phyloP scores from a whole-genome alignment of 192 early-diverging fungal genomes.

The Diversispora eburnea region DNA sequence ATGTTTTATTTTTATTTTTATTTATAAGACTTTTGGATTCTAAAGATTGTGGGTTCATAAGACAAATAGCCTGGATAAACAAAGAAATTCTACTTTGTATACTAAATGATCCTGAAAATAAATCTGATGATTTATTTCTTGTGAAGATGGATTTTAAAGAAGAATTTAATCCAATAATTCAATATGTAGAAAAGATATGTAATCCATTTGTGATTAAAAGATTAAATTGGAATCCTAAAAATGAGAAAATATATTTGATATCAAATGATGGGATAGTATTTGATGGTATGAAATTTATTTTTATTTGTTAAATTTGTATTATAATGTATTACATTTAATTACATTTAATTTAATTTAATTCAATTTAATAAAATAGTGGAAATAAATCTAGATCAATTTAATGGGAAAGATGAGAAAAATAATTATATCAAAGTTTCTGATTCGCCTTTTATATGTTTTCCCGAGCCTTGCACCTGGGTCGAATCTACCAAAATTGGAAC shows the following conservation, averaged over 20 bases:
- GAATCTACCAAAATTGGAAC: slow-evolving; percentile 36
- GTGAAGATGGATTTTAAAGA: slow-evolving; percentile 41
- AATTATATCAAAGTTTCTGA: background rate
- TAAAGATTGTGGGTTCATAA: slow-evolving; percentile 28
- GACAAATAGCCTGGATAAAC: slow-evolving; percentile 70
- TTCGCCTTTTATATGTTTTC: slow-evolving; percentile 25
- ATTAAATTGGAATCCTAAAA: background rate
- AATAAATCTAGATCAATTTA: background rate
- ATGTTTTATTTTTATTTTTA: background rate
- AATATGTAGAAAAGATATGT: background rate
- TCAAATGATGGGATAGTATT: background rate
- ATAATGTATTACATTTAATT: background rate
- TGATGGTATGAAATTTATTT: background rate
- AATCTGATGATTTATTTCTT: slow-evolving; percentile 40
- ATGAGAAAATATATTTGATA: background rate
- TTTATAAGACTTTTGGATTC: background rate
- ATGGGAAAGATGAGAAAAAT: background rate
- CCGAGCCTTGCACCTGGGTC: slow-evolving; percentile 42
- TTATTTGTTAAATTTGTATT: background rate
- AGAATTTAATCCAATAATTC: no score
- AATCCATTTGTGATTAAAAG: background rate
- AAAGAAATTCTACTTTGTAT: slow-evolving; percentile 53
- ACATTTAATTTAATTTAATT: background rate
- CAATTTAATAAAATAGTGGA: background rate
- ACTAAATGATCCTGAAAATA: slow-evolving; percentile 39